phyloP scores from a whole-genome alignment of 2,329 filamentous ascomycete species.

The Cladophialophora bantiana region DNA sequence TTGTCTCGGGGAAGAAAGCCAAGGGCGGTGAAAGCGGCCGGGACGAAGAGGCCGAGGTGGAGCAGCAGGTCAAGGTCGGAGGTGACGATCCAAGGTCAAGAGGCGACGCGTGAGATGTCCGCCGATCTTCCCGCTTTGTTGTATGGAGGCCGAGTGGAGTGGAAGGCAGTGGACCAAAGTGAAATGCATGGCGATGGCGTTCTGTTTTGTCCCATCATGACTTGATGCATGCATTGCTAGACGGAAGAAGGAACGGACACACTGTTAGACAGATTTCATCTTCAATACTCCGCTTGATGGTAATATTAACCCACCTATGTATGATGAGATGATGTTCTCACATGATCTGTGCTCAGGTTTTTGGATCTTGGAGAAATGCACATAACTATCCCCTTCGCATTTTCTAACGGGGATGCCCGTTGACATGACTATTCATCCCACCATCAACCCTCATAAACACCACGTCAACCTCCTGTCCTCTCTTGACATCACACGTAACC shows the following conservation, averaged over 20 bases:
- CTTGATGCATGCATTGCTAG: not conserved
- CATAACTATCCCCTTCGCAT: not conserved
- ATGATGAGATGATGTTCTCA: no score
- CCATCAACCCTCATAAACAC: slow-evolving; percentile 18
- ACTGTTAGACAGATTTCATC: no score
- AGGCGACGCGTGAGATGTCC: not conserved
- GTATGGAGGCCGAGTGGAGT: not conserved
- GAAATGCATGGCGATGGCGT: not conserved
- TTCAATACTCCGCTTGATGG: no score
- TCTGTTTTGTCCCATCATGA: not conserved
- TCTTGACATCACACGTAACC: slow-evolving; percentile 9
- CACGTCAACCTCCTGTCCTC: slow-evolving; percentile 28
- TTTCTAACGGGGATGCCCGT: not conserved
- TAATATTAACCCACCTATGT: no score
- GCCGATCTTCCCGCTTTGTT: not conserved
- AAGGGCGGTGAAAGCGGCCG: not conserved
- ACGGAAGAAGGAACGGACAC: not conserved
- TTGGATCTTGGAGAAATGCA: not conserved
- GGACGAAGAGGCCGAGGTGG: not conserved
- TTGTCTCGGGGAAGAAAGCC: slow-evolving; percentile 48
- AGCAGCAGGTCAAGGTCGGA: not conserved
- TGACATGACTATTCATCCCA: not conserved
- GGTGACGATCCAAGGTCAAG: not conserved
- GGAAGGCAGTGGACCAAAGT: not conserved
- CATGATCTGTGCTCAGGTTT: no score